Evolutionary conservation across 176 grass and related monocot species (phyloP), one percentile per base, ranked within the genome.

Genomic region (Secale cereale): DNA sequence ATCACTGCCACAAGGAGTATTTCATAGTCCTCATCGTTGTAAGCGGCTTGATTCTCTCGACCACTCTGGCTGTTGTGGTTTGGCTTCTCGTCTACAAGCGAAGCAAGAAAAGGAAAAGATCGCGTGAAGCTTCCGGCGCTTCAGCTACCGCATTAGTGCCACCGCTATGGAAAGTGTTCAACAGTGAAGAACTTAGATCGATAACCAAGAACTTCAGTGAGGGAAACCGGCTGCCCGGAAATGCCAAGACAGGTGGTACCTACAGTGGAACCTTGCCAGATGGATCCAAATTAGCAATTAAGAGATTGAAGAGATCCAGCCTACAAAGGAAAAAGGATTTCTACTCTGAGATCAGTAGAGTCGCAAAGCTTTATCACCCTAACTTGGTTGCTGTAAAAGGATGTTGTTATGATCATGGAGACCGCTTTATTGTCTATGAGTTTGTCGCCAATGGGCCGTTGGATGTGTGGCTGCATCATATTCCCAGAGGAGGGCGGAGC

Each of bases 121-220:
- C 97, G 1, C 88, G 93, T 71, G 94, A 95, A 74, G 77, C 85
- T 67, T 92, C 86, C 27, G 81, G 89, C 81, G 57, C 91, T 72
- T 95, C 93, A 68, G 80, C 88, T 85, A 89, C 86, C 54, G 91
- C 93, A 59, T 83, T 98, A 81, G 89, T 98, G 37, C 86, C 88
- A 19, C 91, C 96, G 9, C 80, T 90, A 33, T 98, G 97, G 97
- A 91, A 92, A 89, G 97, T 95, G 65, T 98, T 94, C 84, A 89
- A 91, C 2, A 87, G 87, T 78, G 97, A 98, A 73, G 97, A 98
- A 76, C 83, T 98, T 56, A 81, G 97, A 89, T 92, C 85, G 68
- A 93, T 96, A 77, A 98, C 97, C 65, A 98, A 98, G 80, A 98
- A 98, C 81, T 98, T 98, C 74, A 98, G 93, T 10, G 91, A 98